Evolutionary conservation across 495 filamentous ascomycete species (phyloP), one percentile per base, ranked within the genome.

Genomic region (Podospora bellae-mahoneyi): DNA sequence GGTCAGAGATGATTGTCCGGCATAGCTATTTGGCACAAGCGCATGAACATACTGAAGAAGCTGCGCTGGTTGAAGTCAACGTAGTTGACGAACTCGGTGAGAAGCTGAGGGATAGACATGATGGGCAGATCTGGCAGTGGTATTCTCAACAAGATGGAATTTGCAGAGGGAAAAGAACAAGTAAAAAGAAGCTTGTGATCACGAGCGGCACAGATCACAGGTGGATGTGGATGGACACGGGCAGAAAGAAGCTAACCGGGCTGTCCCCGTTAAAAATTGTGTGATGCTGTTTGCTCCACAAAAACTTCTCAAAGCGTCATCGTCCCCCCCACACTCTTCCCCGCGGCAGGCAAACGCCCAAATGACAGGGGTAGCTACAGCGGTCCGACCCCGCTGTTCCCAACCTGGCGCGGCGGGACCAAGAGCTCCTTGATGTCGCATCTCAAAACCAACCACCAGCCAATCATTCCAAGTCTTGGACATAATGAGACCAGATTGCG

Each of bases 51-150:
- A 91, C 89, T 74, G 64, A 87, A 83, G 53, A 92, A 77, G 78
- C 85, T 91, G 70, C 78, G 84, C 78, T 92, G 85, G 79, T 79
- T 77, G 68, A 91, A 84, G 73, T 92, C 89, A 67, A 91, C 78
- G 55, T 85, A 76, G 73, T 83, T 75, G 71, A 72, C 73, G 67
- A 75, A 64, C 73, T 84, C 78, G 74, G 74, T 75, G 28, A 74
- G 66, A 55, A 71, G 61, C 34, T 69, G 67, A 39, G 77, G 27
- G 55, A 78, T 68, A 66, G 74, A 76, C 55, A 82, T 80, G 57
- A 59, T 74, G 65, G 19, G 63, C 39, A 30, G 19, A 18, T 23
- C 16, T 44, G 27, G 64, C 9, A 56, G 34, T 39, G 19, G 23
- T 55, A 53, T 27, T 19, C 28, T 59, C 53, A 20, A 44, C 64